A percentile compares a stretch with the other conserved stretches of the same genome.
phyloP scores from a whole-genome alignment of 257 asterid genomes.

The Solanum tarapatanum region DNA sequence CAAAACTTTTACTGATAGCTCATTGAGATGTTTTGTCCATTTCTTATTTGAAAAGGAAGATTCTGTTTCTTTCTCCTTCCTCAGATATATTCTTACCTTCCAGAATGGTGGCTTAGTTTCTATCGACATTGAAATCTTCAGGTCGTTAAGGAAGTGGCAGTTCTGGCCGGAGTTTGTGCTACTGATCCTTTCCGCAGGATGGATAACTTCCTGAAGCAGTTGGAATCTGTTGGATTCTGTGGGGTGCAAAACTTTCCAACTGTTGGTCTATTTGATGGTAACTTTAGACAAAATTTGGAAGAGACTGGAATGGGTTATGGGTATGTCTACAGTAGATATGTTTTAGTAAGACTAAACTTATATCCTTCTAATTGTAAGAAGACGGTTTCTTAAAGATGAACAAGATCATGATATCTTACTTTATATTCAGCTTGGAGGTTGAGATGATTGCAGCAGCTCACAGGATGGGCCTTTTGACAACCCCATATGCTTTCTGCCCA shows the following conservation, averaged over 20 bases:
- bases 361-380: not conserved
- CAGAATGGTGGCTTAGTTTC: not conserved
- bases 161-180: constrained; percentile 96
- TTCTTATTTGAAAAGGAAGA: not conserved
- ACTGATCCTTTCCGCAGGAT: constrained; percentile 93
- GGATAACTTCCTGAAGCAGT: constrained; percentile 83
- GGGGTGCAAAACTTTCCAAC: constrained; percentile 98
- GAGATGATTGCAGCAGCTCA: constrained; percentile 94
- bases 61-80: not conserved
- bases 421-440: constrained; percentile 63
- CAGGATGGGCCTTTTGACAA: constrained; percentile 82
- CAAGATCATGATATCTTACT: not conserved
- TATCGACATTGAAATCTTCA: constrained; percentile 11
- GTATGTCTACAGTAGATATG: constrained; percentile 16
- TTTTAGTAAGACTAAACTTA: not conserved
- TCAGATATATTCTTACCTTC: not conserved
- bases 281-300: constrained; percentile 83
- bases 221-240: constrained; percentile 80
- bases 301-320: constrained; percentile 97
- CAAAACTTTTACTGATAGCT: not conserved
- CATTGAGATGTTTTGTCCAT: not conserved
- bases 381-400: not conserved
- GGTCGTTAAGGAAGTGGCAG: constrained; percentile 89
- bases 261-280: constrained; percentile 91
- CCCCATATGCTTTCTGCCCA: constrained; percentile 87